Conservation (phyloP, 768 basidiomycete species). For the Termitomyces titanicus region DNA sequence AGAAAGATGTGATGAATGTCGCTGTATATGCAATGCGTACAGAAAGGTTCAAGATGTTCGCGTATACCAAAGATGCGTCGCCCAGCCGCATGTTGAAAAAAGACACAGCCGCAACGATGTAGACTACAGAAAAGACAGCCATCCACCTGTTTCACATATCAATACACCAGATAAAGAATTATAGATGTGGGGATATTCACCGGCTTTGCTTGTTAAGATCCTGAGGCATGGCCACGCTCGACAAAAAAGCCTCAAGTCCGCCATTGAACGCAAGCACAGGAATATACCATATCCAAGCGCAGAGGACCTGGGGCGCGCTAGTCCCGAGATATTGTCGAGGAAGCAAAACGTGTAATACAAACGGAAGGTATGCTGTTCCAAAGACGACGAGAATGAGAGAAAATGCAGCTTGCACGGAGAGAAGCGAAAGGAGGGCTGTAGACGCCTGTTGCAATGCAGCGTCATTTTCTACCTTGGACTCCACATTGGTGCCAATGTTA, state of each 20-base stretch:
- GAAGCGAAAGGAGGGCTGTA: constrained; percentile 49
- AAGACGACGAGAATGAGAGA: constrained; percentile 72
- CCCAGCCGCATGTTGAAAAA: constrained; percentile 48
- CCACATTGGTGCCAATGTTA: constrained; percentile 9
- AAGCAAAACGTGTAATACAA: constrained; percentile 66
- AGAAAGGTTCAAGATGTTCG: constrained; percentile 66
- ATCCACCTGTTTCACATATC: constrained; percentile 53
- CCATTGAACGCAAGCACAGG: constrained; percentile 91
- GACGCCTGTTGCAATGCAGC: constrained; percentile 38
- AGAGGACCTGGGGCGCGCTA: constrained; percentile 75
- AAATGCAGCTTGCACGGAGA: constrained; percentile 63
- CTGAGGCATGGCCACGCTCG: constrained; percentile 63
- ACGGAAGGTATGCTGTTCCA: constrained; percentile 69
- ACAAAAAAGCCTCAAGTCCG: constrained; percentile 85
- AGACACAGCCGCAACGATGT: constrained; percentile 50
- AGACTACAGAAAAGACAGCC: constrained; percentile 68
- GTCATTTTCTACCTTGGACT: constrained; percentile 11
- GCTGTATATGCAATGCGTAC: constrained; percentile 53
- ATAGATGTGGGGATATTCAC: constrained; percentile 23
- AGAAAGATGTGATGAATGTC: constrained; percentile 11
- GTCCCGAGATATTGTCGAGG: constrained; percentile 68
- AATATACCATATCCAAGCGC: constrained; percentile 83
- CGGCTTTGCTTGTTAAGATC: constrained; percentile 72
- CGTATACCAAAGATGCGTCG: constrained; percentile 71
- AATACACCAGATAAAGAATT: neutral